These are phyloP conservation scores for Danielia oregonensis DNA, from an alignment of 805 yeast species.

Conservation along the genomic window DNA sequence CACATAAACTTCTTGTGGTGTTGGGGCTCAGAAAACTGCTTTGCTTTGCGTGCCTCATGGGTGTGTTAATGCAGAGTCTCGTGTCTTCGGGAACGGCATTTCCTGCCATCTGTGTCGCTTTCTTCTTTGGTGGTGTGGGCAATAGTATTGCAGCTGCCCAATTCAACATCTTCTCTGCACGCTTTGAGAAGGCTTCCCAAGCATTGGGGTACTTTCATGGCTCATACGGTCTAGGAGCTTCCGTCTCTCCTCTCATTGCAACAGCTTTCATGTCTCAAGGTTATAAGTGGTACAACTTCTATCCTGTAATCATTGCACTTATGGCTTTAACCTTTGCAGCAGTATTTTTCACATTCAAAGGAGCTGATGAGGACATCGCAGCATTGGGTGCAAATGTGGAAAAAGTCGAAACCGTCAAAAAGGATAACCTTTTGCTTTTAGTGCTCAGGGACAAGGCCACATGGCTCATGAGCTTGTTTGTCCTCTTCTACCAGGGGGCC, in stretches of 20 bases:
- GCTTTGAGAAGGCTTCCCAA: conserved; percentile 51
- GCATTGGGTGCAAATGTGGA: conserved; percentile 27
- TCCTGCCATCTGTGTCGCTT: conserved; percentile 46
- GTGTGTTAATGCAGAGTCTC: conserved; percentile 38
- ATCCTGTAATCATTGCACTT: conserved; percentile 44
- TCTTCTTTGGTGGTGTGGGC: conserved; percentile 58
- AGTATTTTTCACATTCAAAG: conserved; percentile 42
- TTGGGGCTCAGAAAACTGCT: conserved; percentile 42
- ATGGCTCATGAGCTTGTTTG: conserved; percentile 48
- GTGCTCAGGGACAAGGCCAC: conserved; percentile 41
- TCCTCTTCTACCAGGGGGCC: conserved; percentile 64
- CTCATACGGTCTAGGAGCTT: conserved; percentile 68
- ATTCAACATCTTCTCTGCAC: conserved; percentile 48
- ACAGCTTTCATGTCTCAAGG: conserved; percentile 50
- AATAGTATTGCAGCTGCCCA: conserved; percentile 48
- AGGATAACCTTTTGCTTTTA: conserved; percentile 15
- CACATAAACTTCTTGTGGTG: conserved; percentile 39
- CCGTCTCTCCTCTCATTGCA: conserved; percentile 63
- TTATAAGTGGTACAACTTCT: conserved; percentile 52
- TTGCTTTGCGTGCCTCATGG: conserved; percentile 30
- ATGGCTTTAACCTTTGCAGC: conserved; percentile 29
- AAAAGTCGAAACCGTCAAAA: background rate
- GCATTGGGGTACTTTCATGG: conserved; percentile 66
- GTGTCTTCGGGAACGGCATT: conserved; percentile 48
- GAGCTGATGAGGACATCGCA: conserved; percentile 44